Evolutionary conservation across 2,329 filamentous ascomycete species (phyloP).

Genomic region (Trichophyton verrucosum): DNA sequence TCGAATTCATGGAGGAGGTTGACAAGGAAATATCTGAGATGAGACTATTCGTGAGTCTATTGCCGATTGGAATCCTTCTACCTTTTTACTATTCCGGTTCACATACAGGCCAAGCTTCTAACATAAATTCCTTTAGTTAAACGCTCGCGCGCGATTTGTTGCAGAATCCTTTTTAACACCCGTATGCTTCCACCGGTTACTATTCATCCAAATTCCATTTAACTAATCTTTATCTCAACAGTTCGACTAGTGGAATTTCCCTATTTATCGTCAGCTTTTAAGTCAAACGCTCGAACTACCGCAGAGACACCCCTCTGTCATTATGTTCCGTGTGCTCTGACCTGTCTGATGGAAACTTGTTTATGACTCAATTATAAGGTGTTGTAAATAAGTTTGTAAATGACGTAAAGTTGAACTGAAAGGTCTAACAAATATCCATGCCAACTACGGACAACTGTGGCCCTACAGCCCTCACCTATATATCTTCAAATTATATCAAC

Average conservation of each 20-base stretch:
- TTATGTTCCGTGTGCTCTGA: background rate
- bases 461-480: background rate
- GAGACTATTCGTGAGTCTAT: conserved; percentile 87
- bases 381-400: conserved; percentile 2
- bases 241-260: conserved; percentile 20
- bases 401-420: background rate
- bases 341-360: background rate
- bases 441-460: background rate
- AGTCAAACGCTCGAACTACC: background rate
- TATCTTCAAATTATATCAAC: background rate
- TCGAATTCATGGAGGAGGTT: conserved; percentile 99
- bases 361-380: background rate
- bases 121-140: conserved; percentile 52
- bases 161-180: conserved; percentile 97
- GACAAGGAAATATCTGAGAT: conserved; percentile 99
- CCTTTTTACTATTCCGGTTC: too few species aligned
- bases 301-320: background rate
- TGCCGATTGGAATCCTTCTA: background rate
- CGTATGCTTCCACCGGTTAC: conserved; percentile 37
- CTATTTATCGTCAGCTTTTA: background rate
- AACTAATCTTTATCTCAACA: conserved; percentile 12
- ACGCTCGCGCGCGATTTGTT: conserved; percentile 91
- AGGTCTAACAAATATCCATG: background rate
- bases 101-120: background rate
- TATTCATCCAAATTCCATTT: background rate